These are phyloP conservation scores for Colletotrichum cereale DNA, from an alignment of 2,329 filamentous ascomycete genomes.

Conservation along the genomic window DNA sequence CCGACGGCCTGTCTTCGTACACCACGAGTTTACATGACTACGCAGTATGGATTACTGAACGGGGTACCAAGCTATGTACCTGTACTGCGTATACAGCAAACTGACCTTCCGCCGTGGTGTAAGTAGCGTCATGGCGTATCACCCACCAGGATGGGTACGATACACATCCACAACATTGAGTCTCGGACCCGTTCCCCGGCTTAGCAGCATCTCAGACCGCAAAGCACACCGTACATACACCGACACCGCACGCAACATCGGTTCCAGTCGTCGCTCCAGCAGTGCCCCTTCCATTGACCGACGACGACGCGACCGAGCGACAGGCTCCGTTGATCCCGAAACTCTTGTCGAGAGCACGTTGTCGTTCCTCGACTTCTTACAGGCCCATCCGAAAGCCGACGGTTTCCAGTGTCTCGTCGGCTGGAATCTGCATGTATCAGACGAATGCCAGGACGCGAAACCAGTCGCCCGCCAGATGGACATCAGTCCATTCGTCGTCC, in stretches of 20 bases:
- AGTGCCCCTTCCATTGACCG: slow-evolving; percentile 5
- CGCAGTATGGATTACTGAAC: no score
- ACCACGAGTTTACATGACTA: background rate
- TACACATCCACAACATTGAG: background rate
- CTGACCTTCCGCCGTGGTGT: slow-evolving; percentile 32
- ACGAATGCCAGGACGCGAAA: slow-evolving; percentile 10
- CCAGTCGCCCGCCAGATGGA: slow-evolving; percentile 1
- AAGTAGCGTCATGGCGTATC: slow-evolving; percentile 23
- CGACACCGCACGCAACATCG: slow-evolving; percentile 3
- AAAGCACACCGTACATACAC: slow-evolving; percentile 4
- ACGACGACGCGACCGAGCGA: slow-evolving; percentile 28
- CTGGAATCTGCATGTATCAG: slow-evolving; percentile 36
- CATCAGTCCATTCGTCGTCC: background rate
- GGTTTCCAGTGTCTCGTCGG: slow-evolving; percentile 22
- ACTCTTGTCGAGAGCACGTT: slow-evolving; percentile 29
- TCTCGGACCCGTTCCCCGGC: slow-evolving; percentile 23
- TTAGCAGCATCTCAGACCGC: slow-evolving; percentile 30
- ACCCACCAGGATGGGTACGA: background rate
- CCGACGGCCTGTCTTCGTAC: background rate
- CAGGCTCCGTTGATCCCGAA: slow-evolving; percentile 36
- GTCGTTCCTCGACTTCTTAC: slow-evolving; percentile 19
- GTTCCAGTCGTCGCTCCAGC: slow-evolving; percentile 10
- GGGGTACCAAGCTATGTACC: no score
- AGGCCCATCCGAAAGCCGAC: slow-evolving; percentile 28
- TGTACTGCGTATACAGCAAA: background rate